Base-by-base conservation (phyloP, 768 basidiomycete species). In the Wakefieldia striispora region DNA sequence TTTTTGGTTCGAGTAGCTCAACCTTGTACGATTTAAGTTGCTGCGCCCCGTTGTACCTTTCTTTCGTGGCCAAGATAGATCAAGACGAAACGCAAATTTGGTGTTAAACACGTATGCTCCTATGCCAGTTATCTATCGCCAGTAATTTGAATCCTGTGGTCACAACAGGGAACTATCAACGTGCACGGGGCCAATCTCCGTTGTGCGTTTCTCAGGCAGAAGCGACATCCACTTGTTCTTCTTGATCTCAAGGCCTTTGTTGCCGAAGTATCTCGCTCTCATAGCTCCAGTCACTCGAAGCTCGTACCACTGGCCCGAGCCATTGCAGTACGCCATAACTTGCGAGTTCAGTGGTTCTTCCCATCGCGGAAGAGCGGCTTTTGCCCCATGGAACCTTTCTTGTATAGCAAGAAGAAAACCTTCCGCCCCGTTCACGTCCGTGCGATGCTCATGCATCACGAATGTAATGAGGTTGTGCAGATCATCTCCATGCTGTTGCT, bases 301-400 rank as follows among this genome's bases (percentile, higher is more conserved):
- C 78, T 7, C 75, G 66, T 0, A 80, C 78, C 79, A 82, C 42
- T 76, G 72, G 36, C 73, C 80, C 37, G 81, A 61, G 0, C 78
- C 78, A 43, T 72, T 63, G 23, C 75, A 62, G 47, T 80, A 83
- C 4, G 55, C 53, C 21, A 59, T 57, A 4, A 81, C 71, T 24
- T 74, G 65, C 0, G 53, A 50, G 53, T 82, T 78, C 19, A 78
- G 55, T 2, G 65, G 61, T n/a, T 64, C 53, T 38, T 74, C 76
- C 58, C 70, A 80, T 3, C 64, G 67, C 1, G 77, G 79, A 6
- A 59, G 50, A 3, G 45, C 24, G 1, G 36, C 54, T 24, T 65
- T 62, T 36, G 57, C 57, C 0, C 34, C 34, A 2, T 37, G 53
- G 37, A 58, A 58, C 17, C 34, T 47, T n/a, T 59, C 49, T 21